phyloP scores from a whole-genome alignment of 768 basidiomycete species.

The Inosperma sp. region DNA sequence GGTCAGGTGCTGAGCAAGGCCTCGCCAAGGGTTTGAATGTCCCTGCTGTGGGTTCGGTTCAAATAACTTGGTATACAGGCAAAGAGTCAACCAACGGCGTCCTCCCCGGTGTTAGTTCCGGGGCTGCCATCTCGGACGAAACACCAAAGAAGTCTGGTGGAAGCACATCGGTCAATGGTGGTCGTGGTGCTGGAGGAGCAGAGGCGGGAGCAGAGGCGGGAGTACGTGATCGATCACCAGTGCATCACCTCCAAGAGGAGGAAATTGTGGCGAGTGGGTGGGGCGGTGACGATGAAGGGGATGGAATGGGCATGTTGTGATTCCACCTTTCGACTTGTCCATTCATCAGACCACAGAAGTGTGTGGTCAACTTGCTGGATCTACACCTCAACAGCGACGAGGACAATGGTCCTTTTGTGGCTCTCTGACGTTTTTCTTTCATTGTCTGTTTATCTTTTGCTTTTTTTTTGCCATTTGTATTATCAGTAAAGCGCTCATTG shows the following conservation, averaged over 20 bases:
- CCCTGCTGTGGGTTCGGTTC: constrained; percentile 59
- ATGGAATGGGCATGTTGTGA: constrained; percentile 70
- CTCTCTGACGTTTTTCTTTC: too few species aligned
- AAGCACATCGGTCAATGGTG: not conserved
- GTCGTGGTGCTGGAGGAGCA: not conserved
- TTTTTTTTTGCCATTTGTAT: too few species aligned
- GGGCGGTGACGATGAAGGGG: constrained; percentile 68
- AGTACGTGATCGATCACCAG: not conserved
- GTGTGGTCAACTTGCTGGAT: not conserved
- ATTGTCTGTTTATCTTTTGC: too few species aligned
- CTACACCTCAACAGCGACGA: too few species aligned
- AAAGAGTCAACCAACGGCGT: constrained; percentile 14
- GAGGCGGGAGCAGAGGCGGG: too few species aligned
- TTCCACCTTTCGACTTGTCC: not conserved
- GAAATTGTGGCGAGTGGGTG: constrained; percentile 64
- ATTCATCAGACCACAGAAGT: not conserved
- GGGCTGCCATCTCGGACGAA: not conserved
- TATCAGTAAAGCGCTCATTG: too few species aligned
- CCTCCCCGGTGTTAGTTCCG: not conserved
- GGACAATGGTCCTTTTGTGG: too few species aligned
- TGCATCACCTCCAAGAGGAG: constrained; percentile 43
- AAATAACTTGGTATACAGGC: constrained; percentile 61
- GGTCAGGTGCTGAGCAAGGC: constrained; percentile 76
- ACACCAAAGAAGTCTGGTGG: not conserved
- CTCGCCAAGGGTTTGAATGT: constrained; percentile 68